phyloP scores from a whole-genome alignment of 2,329 filamentous ascomycete species.

The Karstenula rhodostoma region DNA sequence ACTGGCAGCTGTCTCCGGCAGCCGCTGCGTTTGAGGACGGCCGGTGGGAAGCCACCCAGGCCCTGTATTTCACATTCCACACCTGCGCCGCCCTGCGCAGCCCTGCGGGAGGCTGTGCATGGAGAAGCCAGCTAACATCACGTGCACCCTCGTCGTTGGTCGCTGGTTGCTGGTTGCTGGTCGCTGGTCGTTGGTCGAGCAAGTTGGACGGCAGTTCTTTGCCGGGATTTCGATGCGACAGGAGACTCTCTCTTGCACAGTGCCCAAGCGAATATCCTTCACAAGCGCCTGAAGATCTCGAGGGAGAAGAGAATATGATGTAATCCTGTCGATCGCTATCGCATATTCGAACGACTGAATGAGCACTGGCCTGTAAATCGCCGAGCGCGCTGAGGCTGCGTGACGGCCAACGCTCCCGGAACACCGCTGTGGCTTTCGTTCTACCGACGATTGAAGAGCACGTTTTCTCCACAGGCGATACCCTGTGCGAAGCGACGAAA shows the following conservation, averaged over 20 bases:
- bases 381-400: conserved; percentile 8
- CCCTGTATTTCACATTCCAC: conserved; percentile 26
- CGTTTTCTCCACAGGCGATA: not conserved
- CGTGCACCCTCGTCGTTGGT: not conserved
- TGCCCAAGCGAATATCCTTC: not conserved
- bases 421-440: not conserved
- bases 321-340: conserved; percentile 34
- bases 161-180: not conserved
- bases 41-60: conserved; percentile 34
- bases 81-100: not conserved
- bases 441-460: not conserved
- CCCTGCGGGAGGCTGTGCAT: conserved; percentile 14
- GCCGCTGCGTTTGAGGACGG: conserved; percentile 20
- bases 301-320: conserved; percentile 26
- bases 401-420: not conserved
- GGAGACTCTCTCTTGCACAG: conserved; percentile 15
- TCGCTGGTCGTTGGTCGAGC: too few relatives aligned
- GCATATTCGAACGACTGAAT: conserved; percentile 23
- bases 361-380: conserved; percentile 8
- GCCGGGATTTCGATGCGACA: conserved; percentile 32
- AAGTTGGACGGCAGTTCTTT: conserved; percentile 17
- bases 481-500: not conserved
- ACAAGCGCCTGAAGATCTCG: conserved; percentile 9
- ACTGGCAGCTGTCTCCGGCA: conserved; percentile 32
- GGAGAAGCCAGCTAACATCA: conserved; percentile 1